phyloP scores from a whole-genome alignment of 306 rosid genomes.

The Senna tora region DNA sequence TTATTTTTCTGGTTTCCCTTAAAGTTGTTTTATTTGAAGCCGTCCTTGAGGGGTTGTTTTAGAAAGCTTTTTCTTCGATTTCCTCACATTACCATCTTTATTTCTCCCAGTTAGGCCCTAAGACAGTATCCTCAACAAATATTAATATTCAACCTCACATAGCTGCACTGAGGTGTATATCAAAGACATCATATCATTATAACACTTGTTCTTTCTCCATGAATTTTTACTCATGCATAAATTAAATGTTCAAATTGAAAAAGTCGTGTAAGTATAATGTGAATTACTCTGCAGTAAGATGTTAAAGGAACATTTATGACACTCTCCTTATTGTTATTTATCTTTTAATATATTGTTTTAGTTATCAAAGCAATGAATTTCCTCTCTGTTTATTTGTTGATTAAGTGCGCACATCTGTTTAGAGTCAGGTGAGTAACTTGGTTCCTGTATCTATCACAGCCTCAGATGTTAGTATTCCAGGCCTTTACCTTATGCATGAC shows the following conservation, averaged over 20 bases:
- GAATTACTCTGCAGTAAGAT: not conserved
- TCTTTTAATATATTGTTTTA: not conserved
- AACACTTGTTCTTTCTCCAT: not conserved
- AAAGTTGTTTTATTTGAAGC: not conserved
- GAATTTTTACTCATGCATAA: not conserved
- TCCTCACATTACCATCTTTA: not conserved
- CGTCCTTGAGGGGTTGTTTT: not conserved
- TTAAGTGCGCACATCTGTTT: constrained; percentile 22
- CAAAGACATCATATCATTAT: not conserved
- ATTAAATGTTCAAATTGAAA: not conserved
- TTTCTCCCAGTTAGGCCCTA: not conserved
- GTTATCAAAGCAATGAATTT: not conserved
- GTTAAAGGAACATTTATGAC: not conserved
- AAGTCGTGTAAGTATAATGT: not conserved
- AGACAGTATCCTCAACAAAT: not conserved
- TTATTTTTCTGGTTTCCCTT: not conserved
- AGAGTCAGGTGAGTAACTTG: constrained; percentile 55
- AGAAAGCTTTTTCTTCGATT: not conserved
- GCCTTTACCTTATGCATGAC: constrained; percentile 75
- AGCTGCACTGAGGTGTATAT: not conserved
- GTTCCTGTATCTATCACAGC: constrained; percentile 67
- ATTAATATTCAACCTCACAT: not conserved
- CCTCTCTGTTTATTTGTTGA: constrained; percentile 24
- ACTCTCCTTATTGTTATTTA: not conserved
- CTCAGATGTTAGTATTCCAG: constrained; percentile 76